Evolutionary conservation across 2,329 filamentous ascomycete genomes (phyloP).

Genomic region (Arthroderma uncinatum): DNA sequence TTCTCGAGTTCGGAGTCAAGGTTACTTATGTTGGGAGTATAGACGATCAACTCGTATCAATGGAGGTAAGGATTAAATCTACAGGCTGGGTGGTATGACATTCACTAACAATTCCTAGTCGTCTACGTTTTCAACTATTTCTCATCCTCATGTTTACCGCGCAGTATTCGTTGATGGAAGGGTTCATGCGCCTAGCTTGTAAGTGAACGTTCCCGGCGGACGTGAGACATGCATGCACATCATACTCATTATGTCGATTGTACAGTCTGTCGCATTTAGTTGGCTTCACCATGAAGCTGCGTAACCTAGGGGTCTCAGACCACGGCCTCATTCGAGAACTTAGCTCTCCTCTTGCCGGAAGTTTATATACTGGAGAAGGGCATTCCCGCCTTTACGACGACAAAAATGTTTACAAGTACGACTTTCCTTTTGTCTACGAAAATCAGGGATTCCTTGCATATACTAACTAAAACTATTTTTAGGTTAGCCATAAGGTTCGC

Average conservation of each 20-base stretch:
- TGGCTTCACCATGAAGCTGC: constrained; percentile 83
- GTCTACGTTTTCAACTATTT: constrained; percentile 71
- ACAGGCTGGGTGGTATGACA: not conserved
- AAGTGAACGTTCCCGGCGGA: constrained; percentile 19
- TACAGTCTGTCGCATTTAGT: constrained; percentile 70
- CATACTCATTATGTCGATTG: not conserved
- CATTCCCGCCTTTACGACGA: constrained; percentile 93
- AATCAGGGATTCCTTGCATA: not conserved
- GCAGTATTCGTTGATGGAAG: constrained; percentile 94
- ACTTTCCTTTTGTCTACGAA: not conserved
- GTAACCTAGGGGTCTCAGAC: constrained; percentile 84
- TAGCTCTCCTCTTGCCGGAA: constrained; percentile 76
- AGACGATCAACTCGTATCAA: constrained; percentile 87
- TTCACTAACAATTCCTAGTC: constrained; percentile 40
- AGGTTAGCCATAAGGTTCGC: constrained; percentile 60
- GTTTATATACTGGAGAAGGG: constrained; percentile 81
- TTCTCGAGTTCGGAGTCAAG: constrained; percentile 66
- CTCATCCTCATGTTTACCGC: constrained; percentile 86
- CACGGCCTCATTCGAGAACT: constrained; percentile 89
- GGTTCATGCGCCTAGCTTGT: constrained; percentile 85
- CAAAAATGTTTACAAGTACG: constrained; percentile 65
- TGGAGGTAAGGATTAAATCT: constrained; percentile 52
- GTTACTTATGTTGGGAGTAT: constrained; percentile 88
- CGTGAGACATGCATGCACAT: not conserved
- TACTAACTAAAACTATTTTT: constrained; percentile 5